phyloP scores from a whole-genome alignment of 352 stramenopile species.

The Globisporangium iwayamae region DNA sequence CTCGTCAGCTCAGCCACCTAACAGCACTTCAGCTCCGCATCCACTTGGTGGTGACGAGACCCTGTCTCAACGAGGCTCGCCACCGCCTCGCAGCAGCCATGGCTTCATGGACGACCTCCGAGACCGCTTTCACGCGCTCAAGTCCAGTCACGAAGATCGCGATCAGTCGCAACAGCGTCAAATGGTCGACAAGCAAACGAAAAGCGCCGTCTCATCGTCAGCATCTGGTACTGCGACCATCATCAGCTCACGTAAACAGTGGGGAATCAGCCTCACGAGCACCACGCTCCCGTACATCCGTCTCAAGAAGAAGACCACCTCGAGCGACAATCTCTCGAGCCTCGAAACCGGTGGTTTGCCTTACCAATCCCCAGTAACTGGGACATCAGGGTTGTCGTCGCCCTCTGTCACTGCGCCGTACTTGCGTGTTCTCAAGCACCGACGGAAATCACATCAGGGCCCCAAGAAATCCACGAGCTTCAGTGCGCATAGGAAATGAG shows the following conservation, averaged over 20 bases:
- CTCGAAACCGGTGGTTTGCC: not conserved
- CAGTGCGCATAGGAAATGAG: constrained; percentile 3
- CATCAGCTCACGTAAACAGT: constrained; percentile 29
- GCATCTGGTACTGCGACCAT: not conserved
- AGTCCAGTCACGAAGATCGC: constrained; percentile 3
- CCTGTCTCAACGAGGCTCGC: not conserved
- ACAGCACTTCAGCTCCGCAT: not conserved
- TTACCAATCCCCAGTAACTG: not conserved
- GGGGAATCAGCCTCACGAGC: constrained; percentile 59
- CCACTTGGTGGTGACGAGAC: no score
- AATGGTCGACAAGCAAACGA: not conserved
- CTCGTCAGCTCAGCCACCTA: constrained; percentile 1
- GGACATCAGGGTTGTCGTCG: constrained; percentile 11
- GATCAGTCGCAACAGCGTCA: not conserved
- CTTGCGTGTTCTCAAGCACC: constrained; percentile 74
- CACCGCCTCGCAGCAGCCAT: constrained; percentile 2
- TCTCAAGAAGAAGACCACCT: constrained; percentile 52
- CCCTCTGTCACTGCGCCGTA: constrained; percentile 44
- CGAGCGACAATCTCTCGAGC: constrained; percentile 17
- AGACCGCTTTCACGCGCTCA: constrained; percentile 24
- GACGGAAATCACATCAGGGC: constrained; percentile 23
- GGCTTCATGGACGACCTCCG: constrained; percentile 32
- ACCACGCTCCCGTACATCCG: constrained; percentile 64
- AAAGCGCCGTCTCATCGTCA: not conserved
- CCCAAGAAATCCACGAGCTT: constrained; percentile 14